Evolutionary conservation across 2,329 filamentous ascomycete species (phyloP), one percentile per base, ranked within the genome.

Genomic region (Neonectria punicea): DNA sequence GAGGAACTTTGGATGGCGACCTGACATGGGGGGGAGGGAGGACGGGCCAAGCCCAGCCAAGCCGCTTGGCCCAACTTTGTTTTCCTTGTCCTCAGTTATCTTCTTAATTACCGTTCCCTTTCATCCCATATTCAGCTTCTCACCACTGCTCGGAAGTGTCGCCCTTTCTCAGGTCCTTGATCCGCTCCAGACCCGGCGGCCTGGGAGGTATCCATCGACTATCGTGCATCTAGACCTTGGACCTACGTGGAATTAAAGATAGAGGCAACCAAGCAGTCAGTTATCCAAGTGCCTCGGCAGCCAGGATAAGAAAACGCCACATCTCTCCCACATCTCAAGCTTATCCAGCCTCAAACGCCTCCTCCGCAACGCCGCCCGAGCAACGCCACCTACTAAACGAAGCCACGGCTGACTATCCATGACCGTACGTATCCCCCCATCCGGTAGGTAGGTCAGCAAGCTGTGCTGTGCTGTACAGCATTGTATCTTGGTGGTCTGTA

Each of bases 301-400:
- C 36, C 36, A n/a, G 14, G 36, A 39, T 30, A 16, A 39, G 36
- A 13, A 20, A n/a, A 43, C 34, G 46, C 44, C 55, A 58, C 56
- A 58, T 43, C 46, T 51, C 20, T 51, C 20, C 18, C 46, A n/a
- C 25, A 30, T 22, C 47, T 11, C 54, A 41, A 47, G 28, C 44
- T 44, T 44, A 13, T 25, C 20, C 46, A 16, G 36, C 36, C 36
- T 39, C 56, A 47, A 22, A 22, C 46, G 54, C 54, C 55, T 49
- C 25, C 43, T 46, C 44, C 44, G 20, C 55, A 49, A 58, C 56
- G 56, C 56, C 56, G 51, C 56, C 56, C 47, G 34, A 58, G 7
- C 18, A 18, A 8, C 30, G 10, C 39, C n/a, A 44, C n/a, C 28
- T 28, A 39, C 53, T 16, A 39, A 16, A 16, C 13, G 14, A 39